phyloP scores from a whole-genome alignment of 345 rosid genomes.

The Linum usitatissimum region DNA sequence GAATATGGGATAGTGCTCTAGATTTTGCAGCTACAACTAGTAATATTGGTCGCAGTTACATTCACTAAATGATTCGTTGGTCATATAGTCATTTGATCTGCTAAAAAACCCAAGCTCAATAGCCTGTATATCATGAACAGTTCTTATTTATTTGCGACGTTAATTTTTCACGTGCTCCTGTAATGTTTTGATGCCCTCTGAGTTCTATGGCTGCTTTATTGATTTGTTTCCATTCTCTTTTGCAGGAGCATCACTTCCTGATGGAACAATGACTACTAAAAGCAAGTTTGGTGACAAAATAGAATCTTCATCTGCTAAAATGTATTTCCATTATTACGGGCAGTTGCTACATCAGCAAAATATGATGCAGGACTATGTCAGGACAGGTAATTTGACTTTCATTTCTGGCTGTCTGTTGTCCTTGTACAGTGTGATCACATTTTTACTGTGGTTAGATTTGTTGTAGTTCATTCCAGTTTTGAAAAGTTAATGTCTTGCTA shows the following conservation, averaged over 20 bases:
- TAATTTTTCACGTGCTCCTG: neutral
- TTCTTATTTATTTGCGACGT: neutral
- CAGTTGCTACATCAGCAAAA: conserved; percentile 95
- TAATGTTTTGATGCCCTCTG: conserved; percentile 1
- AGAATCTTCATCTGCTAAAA: conserved; percentile 87
- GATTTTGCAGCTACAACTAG: neutral
- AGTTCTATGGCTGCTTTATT: conserved; percentile 5
- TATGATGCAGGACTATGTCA: conserved; percentile 97
- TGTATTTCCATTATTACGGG: conserved; percentile 98
- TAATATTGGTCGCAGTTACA: neutral
- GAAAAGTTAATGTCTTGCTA: no score
- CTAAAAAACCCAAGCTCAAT: neutral
- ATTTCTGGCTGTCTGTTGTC: conserved; percentile 8
- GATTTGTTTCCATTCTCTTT: conserved; percentile 13
- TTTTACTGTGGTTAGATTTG: conserved; percentile 7
- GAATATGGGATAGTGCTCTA: neutral
- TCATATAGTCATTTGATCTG: neutral
- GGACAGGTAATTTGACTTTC: conserved; percentile 58
- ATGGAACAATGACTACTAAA: conserved; percentile 42
- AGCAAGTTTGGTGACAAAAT: conserved; percentile 90
- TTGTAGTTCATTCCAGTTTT: neutral
- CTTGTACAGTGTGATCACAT: conserved; percentile 4
- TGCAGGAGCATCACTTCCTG: conserved; percentile 37
- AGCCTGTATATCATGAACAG: neutral
- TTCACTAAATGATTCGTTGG: neutral